phyloP scores from a whole-genome alignment of 176 grass and related monocot genomes.

The Phoenix roebelenii region DNA sequence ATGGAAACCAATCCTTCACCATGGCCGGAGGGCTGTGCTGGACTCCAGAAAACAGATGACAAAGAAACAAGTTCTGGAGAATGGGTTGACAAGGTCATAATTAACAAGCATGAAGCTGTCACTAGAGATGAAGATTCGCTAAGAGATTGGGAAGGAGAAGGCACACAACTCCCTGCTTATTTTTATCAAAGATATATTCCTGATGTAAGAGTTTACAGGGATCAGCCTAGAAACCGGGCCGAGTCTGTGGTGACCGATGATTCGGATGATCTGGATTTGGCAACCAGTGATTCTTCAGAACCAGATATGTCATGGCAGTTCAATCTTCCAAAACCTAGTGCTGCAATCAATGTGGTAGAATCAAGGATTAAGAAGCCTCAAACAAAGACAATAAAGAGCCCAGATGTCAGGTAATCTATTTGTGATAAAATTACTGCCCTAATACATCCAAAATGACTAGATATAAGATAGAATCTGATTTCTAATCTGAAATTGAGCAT shows the following conservation, averaged over 20 bases:
- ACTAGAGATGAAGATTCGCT: slow-evolving; percentile 34
- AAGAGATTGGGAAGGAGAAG: slow-evolving; percentile 22
- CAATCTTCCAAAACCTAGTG: slow-evolving; percentile 34
- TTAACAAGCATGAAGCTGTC: slow-evolving; percentile 20
- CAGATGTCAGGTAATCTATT: slow-evolving; percentile 35
- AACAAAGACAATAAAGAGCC: slow-evolving; percentile 26
- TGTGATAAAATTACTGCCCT: background rate
- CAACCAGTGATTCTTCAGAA: slow-evolving; percentile 52
- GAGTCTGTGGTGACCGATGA: slow-evolving; percentile 42
- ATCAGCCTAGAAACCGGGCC: slow-evolving; percentile 22
- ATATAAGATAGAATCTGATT: too few relatives aligned
- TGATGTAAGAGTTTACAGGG: slow-evolving; percentile 15
- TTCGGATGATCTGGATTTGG: slow-evolving; percentile 32
- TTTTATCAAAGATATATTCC: slow-evolving; percentile 53
- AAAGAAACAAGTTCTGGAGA: slow-evolving; percentile 10
- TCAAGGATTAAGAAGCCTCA: slow-evolving; percentile 58
- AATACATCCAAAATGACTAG: too few relatives aligned
- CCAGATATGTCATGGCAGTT: slow-evolving; percentile 42
- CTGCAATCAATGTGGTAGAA: slow-evolving; percentile 16
- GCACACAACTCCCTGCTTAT: slow-evolving; percentile 28
- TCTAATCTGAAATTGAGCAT: too few relatives aligned
- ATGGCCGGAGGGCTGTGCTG: slow-evolving; percentile 18
- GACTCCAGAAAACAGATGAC: slow-evolving; percentile 22
- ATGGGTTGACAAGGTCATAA: slow-evolving; percentile 31
- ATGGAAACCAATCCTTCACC: slow-evolving; percentile 27